These are phyloP conservation scores for Peniophora sp. DNA, from an alignment of 1,284 basidiomycete genomes.

Conservation along the genomic window DNA sequence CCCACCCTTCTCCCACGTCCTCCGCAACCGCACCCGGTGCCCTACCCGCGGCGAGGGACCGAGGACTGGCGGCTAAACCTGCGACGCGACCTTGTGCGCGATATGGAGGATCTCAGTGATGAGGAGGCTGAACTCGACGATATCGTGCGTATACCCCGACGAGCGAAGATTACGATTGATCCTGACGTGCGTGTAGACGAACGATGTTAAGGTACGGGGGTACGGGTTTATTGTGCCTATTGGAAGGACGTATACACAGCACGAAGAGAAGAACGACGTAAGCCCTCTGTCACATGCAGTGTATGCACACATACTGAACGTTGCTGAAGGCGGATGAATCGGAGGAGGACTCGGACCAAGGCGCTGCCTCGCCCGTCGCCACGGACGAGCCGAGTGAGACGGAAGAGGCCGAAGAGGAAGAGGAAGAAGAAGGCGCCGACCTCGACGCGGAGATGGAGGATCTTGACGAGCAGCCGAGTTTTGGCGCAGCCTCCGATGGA, in stretches of 20 bases:
- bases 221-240: conserved; percentile 65
- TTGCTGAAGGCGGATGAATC: conserved; percentile 36
- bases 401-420: conserved; percentile 39
- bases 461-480: conserved; percentile 47
- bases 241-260: conserved; percentile 60
- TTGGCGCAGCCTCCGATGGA: conserved; percentile 26
- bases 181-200: conserved; percentile 31
- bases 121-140: conserved; percentile 77
- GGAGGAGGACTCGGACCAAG: conserved; percentile 37
- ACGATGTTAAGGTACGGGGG: conserved; percentile 56
- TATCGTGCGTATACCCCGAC: conserved; percentile 44
- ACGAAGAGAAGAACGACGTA: conserved; percentile 81
- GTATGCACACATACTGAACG: conserved; percentile 1
- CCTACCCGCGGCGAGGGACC: conserved; percentile 40
- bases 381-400: conserved; percentile 25
- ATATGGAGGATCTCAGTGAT: conserved; percentile 81
- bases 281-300: conserved; percentile 16
- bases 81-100: conserved; percentile 62
- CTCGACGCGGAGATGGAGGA: conserved; percentile 69
- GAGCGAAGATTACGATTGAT: conserved; percentile 4
- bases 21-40: conserved; percentile 61
- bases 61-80: conserved; percentile 48
- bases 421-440: conserved; percentile 33
- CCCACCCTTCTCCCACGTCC: conserved; percentile 58
- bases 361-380: conserved; percentile 24